Base-by-base conservation (phyloP, 2,329 filamentous ascomycete species). In the Plenodomus biglobosus region DNA sequence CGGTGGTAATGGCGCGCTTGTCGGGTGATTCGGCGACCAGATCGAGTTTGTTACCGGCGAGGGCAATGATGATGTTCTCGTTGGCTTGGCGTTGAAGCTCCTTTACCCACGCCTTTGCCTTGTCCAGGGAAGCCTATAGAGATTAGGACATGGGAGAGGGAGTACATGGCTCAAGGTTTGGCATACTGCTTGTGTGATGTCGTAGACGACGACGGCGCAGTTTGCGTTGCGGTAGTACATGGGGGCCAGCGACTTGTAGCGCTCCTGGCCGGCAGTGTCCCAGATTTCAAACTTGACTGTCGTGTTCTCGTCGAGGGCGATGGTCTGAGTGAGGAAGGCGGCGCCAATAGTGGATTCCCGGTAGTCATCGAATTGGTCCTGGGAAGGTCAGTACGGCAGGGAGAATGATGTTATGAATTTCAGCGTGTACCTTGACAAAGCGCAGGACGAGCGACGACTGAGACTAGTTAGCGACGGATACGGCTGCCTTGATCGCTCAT, bases 221-320 rank as follows among this genome's bases (percentile, higher is more conserved):
- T 99, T 97, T 64, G 95, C 95, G 73, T 99, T 99, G 66, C 95
- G 82, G 79, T 99, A 99, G 81, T 99, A 99, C 94, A 99, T 99
- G 65, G 94, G 94, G 27, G 94, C 94, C 60, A 99, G 81, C 11
- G 94, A 97, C 81, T 97, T 97, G 83, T 97, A 99, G 70, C 95
- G 85, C 77, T 99, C 94, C 78, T 99, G 94, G 56, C 94, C 94
- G 56, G 94, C 94, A 8, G 94, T 99, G 46, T 72, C 69, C 69
- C 94, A 99, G 72, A 99, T 99, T 77, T 99, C 94, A 70, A 99
- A 99, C 80, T 99, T 99, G 76, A 99, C 92, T 47, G 94, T 99
- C 51, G 94, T 97, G 76, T 85, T 94, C 72, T 97, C 94, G 73
- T 97, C 92, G 75, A 99, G 87, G 49, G 92, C 92, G 73, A 99